phyloP scores from a whole-genome alignment of 2,329 filamentous ascomycete genomes.

The Emergomyces orientalis region DNA sequence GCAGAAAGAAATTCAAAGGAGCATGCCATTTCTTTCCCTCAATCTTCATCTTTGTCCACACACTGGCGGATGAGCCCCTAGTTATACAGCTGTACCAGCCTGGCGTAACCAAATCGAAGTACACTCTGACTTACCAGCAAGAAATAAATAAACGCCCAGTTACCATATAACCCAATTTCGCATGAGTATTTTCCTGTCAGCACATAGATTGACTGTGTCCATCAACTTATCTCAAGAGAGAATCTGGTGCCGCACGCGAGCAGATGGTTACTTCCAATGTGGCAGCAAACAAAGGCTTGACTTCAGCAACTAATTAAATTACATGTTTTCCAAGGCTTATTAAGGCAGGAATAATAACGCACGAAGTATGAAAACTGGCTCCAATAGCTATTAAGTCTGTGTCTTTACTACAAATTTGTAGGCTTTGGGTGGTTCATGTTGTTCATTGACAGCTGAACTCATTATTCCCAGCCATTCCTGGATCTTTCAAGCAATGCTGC shows the following conservation, averaged over 20 bases:
- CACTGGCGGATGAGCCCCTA: not conserved
- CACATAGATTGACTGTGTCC: not conserved
- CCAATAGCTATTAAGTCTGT: not conserved
- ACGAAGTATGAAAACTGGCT: too few species aligned
- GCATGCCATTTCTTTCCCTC: not conserved
- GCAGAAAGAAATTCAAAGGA: not conserved
- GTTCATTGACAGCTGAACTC: too few species aligned
- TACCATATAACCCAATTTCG: not conserved
- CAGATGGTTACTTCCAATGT: not conserved
- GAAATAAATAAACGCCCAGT: not conserved
- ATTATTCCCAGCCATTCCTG: too few species aligned
- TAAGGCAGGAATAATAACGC: not conserved
- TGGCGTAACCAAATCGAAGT: not conserved
- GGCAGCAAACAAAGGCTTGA: not conserved
- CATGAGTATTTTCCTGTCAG: not conserved
- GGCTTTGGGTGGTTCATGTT: too few species aligned
- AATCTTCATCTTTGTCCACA: not conserved
- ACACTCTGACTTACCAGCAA: not conserved
- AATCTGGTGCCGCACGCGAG: not conserved
- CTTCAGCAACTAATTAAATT: not conserved
- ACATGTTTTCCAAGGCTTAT: not conserved
- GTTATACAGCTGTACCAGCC: not conserved
- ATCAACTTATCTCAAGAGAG: not conserved
- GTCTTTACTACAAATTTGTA: too few species aligned
- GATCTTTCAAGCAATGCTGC: too few species aligned